Base-by-base conservation (phyloP, 176 grass and related monocot species). In the Stipa capillata region DNA sequence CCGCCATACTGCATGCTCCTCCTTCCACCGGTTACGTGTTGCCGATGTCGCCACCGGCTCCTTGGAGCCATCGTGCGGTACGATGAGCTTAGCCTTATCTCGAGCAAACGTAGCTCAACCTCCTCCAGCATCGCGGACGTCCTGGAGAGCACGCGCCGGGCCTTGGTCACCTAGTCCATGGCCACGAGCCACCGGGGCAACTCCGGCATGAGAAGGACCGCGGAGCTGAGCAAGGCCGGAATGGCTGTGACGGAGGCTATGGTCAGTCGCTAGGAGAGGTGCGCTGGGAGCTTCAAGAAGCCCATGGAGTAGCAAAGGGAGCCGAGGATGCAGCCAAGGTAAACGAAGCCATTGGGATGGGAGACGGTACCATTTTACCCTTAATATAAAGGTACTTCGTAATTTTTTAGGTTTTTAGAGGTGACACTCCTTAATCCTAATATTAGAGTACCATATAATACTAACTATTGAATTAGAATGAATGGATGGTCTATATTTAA, bases 311-410 rank as follows among this genome's bases (percentile, higher is more conserved):
- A 69, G 52, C 27, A 68, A 34, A 80, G 24, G 41, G 76, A 80
- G 1, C 87, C 76, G 42, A 84, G 32, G 60, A 89, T 84, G 69
- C 76, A 84, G 42, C 76, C 86, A 43, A 89, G 81, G 82, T 75
- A 89, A 14, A 89, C 76, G 61, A 84, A 41, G n/a, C 87, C 87
- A 52, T 89, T 81, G 9, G 86, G 81, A 43, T 89, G 76, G 2
- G 81, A 69, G 60, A 43, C 16, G 52, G n/a, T n/a, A n/a, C n/a
- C n/a, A n/a, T n/a, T n/a, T n/a, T n/a, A n/a, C n/a, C n/a, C n/a
- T n/a, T n/a, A n/a, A n/a, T n/a, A n/a, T n/a, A n/a, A n/a, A n/a
- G n/a, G n/a, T n/a, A n/a, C n/a, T n/a, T n/a, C n/a, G n/a, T n/a
- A n/a, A n/a, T n/a, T n/a, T n/a, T n/a, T n/a, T n/a, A n/a, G n/a